Conservation (phyloP, 2,329 filamentous ascomycete genomes). For the Corynespora cassiicola region DNA sequence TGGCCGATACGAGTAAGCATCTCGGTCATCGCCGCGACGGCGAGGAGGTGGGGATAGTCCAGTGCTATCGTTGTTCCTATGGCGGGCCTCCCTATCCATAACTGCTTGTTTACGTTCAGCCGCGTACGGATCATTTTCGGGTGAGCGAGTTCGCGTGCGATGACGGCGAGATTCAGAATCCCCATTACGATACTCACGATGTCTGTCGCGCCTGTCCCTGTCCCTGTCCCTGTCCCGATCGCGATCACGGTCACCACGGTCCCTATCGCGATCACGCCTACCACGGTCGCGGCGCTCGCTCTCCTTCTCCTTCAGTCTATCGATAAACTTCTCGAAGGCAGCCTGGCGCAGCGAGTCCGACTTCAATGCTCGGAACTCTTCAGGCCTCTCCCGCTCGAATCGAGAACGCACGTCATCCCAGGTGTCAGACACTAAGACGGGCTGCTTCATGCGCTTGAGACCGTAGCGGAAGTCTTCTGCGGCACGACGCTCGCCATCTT, state of each 20-base stretch:
- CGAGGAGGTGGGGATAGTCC: slow-evolving; percentile 60
- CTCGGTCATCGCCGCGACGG: slow-evolving; percentile 48
- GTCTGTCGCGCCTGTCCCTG: slow-evolving; percentile 49
- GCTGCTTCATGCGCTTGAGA: slow-evolving; percentile 90
- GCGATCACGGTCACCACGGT: slow-evolving; percentile 54
- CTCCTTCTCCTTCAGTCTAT: slow-evolving; percentile 88
- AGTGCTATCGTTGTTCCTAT: slow-evolving; percentile 80
- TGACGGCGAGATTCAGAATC: slow-evolving; percentile 49
- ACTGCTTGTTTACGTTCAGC: slow-evolving; percentile 93
- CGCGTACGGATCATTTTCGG: slow-evolving; percentile 94
- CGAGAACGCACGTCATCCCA: slow-evolving; percentile 88
- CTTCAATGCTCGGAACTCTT: slow-evolving; percentile 83
- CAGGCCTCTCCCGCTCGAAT: slow-evolving; percentile 77
- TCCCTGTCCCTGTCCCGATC: slow-evolving; percentile 33
- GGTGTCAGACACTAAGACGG: slow-evolving; percentile 76
- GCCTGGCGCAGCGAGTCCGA: slow-evolving; percentile 82
- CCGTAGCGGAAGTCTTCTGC: slow-evolving; percentile 83
- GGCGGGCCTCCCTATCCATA: slow-evolving; percentile 91
- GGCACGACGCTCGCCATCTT: slow-evolving; percentile 84
- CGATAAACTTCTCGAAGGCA: slow-evolving; percentile 91
- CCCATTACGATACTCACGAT: slow-evolving; percentile 49
- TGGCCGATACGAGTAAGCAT: slow-evolving; percentile 51
- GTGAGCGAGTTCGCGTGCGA: slow-evolving; percentile 77
- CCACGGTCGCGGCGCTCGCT: slow-evolving; percentile 62
- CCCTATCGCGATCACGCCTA: slow-evolving; percentile 48